Conservation (phyloP, 1,139 yeast species). For the Nakaseomyces delphensis region DNA sequence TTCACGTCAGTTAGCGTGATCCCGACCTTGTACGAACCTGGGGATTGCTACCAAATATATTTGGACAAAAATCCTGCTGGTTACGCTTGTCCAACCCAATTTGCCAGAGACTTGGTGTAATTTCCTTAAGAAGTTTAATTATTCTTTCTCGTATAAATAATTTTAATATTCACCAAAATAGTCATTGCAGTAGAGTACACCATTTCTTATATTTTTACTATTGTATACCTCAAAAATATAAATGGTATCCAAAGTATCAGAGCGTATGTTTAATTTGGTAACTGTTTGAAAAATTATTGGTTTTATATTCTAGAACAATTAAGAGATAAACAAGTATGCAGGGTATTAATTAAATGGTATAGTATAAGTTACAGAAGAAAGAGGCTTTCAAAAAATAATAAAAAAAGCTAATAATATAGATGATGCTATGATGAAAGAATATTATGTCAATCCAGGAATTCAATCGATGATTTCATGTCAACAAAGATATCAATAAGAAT, state of each 20-base stretch:
- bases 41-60: constrained; percentile 83
- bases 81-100: constrained; percentile 85
- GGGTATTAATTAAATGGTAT: too few species aligned
- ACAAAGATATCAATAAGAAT: background rate
- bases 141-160: too few species aligned
- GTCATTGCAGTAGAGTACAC: background rate
- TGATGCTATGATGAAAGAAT: too few species aligned
- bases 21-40: constrained; percentile 77
- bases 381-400: too few species aligned
- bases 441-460: background rate
- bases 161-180: background rate
- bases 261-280: background rate
- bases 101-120: constrained; percentile 37
- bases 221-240: background rate
- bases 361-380: too few species aligned
- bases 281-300: background rate
- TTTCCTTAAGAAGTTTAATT: too few species aligned
- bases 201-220: background rate
- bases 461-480: background rate
- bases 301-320: too few species aligned
- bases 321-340: too few species aligned
- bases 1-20: constrained; percentile 66
- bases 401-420: too few species aligned
- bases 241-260: constrained; percentile 2
- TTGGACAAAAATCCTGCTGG: constrained; percentile 73